phyloP scores from a whole-genome alignment of 345 rosid genomes.

The Triadica sebifera region DNA sequence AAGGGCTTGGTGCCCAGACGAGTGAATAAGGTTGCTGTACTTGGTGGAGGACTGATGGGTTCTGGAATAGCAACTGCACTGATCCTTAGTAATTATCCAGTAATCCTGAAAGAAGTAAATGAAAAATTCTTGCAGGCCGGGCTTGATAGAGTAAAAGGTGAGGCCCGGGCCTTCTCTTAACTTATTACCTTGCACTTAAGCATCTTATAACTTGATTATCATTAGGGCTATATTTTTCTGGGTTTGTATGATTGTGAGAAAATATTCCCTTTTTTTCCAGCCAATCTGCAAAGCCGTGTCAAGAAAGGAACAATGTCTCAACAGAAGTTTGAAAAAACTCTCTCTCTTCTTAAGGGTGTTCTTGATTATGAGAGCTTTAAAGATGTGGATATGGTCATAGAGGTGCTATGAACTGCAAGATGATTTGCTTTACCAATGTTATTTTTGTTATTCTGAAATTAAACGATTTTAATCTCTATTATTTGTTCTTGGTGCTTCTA shows the following conservation, averaged over 20 bases:
- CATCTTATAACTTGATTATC: neutral
- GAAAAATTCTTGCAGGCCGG: conserved; percentile 86
- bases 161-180: conserved; percentile 6
- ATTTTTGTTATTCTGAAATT: conserved; percentile 13
- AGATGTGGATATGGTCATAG: conserved; percentile 93
- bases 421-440: neutral
- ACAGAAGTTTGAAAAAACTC: conserved; percentile 75
- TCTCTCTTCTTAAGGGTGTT: conserved; percentile 70
- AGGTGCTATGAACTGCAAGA: conserved; percentile 46
- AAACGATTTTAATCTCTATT: conserved; percentile 12
- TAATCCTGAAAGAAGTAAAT: conserved; percentile 87
- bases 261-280: conserved; percentile 37
- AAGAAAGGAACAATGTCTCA: conserved; percentile 78
- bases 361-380: conserved; percentile 83
- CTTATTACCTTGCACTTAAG: neutral
- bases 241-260: conserved; percentile 19
- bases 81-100: conserved; percentile 74
- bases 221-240: conserved; percentile 4
- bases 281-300: conserved; percentile 85
- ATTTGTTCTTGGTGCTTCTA: conserved; percentile 39
- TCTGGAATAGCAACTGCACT: conserved; percentile 96
- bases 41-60: conserved; percentile 99
- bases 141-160: conserved; percentile 79
- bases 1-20: conserved; percentile 65
- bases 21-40: conserved; percentile 75